Conservation (phyloP, 495 filamentous ascomycete species). For the Wilcoxina mikolae region DNA sequence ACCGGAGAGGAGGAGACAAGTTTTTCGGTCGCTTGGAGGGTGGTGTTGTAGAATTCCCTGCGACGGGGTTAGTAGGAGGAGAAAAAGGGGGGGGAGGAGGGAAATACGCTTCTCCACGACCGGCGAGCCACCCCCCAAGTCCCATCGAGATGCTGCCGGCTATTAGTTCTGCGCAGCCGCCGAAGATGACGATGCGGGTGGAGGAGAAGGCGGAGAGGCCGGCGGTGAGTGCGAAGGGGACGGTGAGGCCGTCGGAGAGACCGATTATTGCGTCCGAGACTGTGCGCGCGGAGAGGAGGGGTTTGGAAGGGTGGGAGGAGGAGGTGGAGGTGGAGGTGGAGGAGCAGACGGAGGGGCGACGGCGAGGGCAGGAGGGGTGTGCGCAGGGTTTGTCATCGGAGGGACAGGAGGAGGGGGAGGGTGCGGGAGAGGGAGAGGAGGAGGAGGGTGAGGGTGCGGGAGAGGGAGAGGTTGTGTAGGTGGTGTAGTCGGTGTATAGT, state of each 20-base stretch:
- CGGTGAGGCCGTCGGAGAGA: constrained; percentile 49
- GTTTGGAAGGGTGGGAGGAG: background rate
- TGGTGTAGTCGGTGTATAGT: no score
- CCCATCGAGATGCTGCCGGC: constrained; percentile 58
- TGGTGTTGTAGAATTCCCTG: constrained; percentile 38
- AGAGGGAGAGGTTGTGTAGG: no score
- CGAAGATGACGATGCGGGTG: constrained; percentile 51
- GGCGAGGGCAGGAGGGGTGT: background rate
- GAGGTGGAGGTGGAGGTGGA: background rate
- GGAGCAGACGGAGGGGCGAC: background rate
- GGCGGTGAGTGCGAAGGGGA: constrained; percentile 51
- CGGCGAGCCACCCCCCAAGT: constrained; percentile 54
- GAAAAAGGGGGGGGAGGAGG: background rate
- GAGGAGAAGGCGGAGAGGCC: constrained; percentile 37
- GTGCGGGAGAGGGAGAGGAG: no score
- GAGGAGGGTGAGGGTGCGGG: no score
- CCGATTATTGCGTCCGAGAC: constrained; percentile 40
- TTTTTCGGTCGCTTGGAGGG: constrained; percentile 34
- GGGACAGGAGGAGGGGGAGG: no score
- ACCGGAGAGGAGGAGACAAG: constrained; percentile 33
- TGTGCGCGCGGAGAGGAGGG: constrained; percentile 12
- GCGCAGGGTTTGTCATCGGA: no score
- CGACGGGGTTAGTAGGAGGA: background rate
- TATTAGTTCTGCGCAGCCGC: constrained; percentile 52
- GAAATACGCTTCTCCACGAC: constrained; percentile 51